These are phyloP conservation scores for Medicago lupulina DNA, from an alignment of 306 rosid genomes.

Conservation along the genomic window DNA sequence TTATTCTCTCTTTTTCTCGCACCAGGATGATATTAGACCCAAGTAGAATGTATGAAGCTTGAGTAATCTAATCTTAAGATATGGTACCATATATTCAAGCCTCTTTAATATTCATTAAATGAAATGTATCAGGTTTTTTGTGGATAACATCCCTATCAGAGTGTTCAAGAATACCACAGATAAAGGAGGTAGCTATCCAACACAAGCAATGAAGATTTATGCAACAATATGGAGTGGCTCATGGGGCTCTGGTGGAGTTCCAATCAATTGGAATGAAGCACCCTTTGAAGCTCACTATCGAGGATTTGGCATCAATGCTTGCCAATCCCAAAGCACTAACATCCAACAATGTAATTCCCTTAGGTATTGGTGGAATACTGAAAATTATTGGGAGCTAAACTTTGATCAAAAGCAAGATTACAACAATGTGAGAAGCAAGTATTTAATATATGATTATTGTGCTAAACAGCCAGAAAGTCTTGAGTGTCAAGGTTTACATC, in stretches of 20 bases:
- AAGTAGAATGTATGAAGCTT: no score
- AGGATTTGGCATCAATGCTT: slow-evolving; percentile 37
- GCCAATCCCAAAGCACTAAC: neutral
- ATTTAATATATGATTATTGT: neutral
- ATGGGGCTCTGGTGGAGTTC: slow-evolving; percentile 33
- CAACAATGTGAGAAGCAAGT: neutral
- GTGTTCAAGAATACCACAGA: slow-evolving; percentile 29
- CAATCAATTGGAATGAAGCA: slow-evolving; percentile 30
- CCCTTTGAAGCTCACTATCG: slow-evolving; percentile 41
- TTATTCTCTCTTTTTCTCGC: neutral
- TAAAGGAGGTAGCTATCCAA: slow-evolving; percentile 30
- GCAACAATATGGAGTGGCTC: slow-evolving; percentile 40
- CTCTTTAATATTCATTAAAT: no score
- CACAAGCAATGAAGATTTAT: slow-evolving; percentile 25
- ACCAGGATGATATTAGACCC: no score
- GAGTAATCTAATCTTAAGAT: no score
- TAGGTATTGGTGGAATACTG: slow-evolving; percentile 31
- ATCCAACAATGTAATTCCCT: slow-evolving; percentile 17
- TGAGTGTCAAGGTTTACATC: neutral
- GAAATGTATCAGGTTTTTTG: slow-evolving; percentile 35
- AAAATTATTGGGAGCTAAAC: neutral
- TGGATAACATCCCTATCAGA: slow-evolving; percentile 34
- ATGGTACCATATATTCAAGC: no score
- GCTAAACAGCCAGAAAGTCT: neutral
- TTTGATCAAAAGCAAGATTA: neutral